phyloP scores from a whole-genome alignment of 768 basidiomycete genomes.

The Leccinum sublutescens region DNA sequence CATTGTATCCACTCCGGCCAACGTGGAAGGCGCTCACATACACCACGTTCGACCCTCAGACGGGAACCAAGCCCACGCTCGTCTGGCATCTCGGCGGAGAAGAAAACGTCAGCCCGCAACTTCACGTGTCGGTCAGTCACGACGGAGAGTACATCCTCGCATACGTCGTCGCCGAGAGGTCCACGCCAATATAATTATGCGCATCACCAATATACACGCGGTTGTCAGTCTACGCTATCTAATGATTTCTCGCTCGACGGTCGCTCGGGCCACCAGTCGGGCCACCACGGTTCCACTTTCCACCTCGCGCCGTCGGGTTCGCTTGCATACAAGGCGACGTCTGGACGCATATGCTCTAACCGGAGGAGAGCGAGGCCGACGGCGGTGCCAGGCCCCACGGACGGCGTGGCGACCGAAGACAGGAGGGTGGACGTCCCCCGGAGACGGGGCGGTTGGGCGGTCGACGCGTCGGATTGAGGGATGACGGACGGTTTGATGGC shows the following conservation, averaged over 20 bases:
- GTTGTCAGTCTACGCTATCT: constrained; percentile 20
- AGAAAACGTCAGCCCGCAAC: not conserved
- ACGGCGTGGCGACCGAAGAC: constrained; percentile 42
- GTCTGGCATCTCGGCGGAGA: constrained; percentile 15
- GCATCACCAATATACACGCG: not conserved
- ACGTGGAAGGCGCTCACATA: constrained; percentile 78
- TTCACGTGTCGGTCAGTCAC: constrained; percentile 78
- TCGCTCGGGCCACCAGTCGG: constrained; percentile 57
- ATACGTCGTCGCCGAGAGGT: constrained; percentile 59
- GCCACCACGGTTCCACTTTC: constrained; percentile 66
- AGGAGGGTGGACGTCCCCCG: constrained; percentile 78
- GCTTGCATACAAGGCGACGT: constrained; percentile 20
- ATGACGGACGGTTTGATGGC: constrained; percentile 25
- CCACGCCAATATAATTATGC: not conserved
- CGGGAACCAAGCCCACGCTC: constrained; percentile 44
- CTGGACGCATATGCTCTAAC: constrained; percentile 58
- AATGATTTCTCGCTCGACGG: constrained; percentile 16
- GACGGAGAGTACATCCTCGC: constrained; percentile 77
- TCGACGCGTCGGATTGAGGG: constrained; percentile 29
- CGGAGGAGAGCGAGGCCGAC: constrained; percentile 80
- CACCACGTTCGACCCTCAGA: constrained; percentile 31
- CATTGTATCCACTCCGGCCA: constrained; percentile 64
- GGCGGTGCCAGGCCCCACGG: constrained; percentile 30
- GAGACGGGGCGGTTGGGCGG: constrained; percentile 47
- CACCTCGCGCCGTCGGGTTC: constrained; percentile 23